Base-by-base conservation (phyloP, 495 filamentous ascomycete genomes). In the Penicillium pulvis region DNA sequence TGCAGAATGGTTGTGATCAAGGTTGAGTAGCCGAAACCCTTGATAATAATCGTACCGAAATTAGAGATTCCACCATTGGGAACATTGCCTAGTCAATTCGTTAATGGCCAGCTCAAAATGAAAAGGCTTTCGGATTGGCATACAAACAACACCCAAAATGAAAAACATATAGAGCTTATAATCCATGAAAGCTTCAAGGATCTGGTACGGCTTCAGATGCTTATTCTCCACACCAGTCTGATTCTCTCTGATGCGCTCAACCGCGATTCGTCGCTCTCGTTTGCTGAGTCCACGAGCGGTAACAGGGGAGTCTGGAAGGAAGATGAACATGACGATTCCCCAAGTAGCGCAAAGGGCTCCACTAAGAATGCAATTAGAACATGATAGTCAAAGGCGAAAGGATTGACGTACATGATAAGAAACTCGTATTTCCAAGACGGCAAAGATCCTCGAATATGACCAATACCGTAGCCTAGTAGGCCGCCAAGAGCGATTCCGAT, bases 11-110 rank as follows among this genome's bases (percentile, higher is more conserved):
- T 73, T 16, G 71, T 76, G 7, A 68, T 64, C 30, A 77, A 41
- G 30, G 51, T 41, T 77, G 6, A 71, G 51, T 83, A 87, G 4
- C 85, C 83, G 51, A 84, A 82, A 0, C 83, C 80, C 58, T 84
- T 71, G 46, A 86, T 83, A 50, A 87, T 81, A 19, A 87, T 84
- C 33, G 81, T 83, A 16, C 79, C 78, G 56, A 87, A 87, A 53
- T 84, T 86, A 2, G 76, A 79, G 42, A 89, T 82, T 2, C 77
- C 77, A 3, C 77, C 77, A 39, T 79, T 79, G 30, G 75, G 75
- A 19, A 79, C 56, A 50, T 77, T 79, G 60, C 73, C 75, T 77
- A 31, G 35, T 12, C 14, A 35, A 17, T 30, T 12, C 23, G 44
- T 42, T 35, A 46, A 41, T 33, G 28, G n/a, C 30, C 8, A 47